Conservation (phyloP, 1,284 basidiomycete genomes). For the Tilletia caries region DNA sequence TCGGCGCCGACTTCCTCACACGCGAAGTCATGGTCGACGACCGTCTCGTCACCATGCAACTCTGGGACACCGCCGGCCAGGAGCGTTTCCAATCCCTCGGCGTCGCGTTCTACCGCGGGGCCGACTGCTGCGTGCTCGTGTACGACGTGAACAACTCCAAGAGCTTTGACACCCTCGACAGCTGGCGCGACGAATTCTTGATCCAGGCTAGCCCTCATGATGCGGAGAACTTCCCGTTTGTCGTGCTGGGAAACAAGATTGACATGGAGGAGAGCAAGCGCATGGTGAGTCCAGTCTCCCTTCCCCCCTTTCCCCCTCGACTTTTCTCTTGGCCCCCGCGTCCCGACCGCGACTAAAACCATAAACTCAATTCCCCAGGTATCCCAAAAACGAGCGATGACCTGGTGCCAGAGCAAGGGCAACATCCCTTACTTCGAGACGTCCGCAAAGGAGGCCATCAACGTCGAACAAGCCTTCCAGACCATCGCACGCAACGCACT, state of each 20-base stretch:
- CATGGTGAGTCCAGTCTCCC: constrained; percentile 65
- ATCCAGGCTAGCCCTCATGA: constrained; percentile 89
- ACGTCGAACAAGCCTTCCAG: constrained; percentile 99
- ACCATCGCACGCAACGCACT: constrained; percentile 98
- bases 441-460: constrained; percentile 99
- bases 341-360: background rate
- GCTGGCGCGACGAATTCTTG: constrained; percentile 53
- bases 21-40: constrained; percentile 99
- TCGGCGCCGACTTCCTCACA: constrained; percentile 65
- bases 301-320: background rate
- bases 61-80: constrained; percentile 99
- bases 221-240: constrained; percentile 95
- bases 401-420: constrained; percentile 99
- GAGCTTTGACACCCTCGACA: constrained; percentile 78
- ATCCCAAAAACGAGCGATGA: constrained; percentile 98
- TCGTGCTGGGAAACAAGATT: constrained; percentile 94
- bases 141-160: constrained; percentile 99
- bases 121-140: constrained; percentile 97
- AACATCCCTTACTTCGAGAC: constrained; percentile 99
- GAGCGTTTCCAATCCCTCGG: constrained; percentile 98
- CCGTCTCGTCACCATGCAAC: constrained; percentile 90
- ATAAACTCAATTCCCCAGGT: constrained; percentile 62
- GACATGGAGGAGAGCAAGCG: constrained; percentile 98
- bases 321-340: background rate
- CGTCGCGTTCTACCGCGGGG: constrained; percentile 97